Evolutionary conservation across 345 rosid species (phyloP), one percentile per base, ranked within the genome.

Genomic region (Erucastrum elatum): DNA sequence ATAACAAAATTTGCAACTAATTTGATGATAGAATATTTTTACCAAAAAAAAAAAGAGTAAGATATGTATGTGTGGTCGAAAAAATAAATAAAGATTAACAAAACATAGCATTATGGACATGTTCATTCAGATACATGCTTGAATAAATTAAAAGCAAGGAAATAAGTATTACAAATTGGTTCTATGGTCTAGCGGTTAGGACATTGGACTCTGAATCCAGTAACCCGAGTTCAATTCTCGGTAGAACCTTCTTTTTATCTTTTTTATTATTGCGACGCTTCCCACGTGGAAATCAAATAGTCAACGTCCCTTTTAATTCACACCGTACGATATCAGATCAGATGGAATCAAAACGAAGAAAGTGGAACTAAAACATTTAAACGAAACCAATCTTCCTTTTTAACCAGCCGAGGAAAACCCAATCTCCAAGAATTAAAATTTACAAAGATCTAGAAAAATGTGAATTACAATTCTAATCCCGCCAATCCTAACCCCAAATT

Each of bases 161-260:
- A 21, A 1, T 21, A 21, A 21, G 10, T 12, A 46, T 12, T 12
- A n/a, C 7, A 49, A 49, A 4, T 0, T 44, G 92, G 91, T 87
- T 84, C 90, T 85, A 89, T 90, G 91, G 92, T 88, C 96, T 88
- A 90, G 96, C 81, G 91, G 95, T 89, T 62, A 89, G 96, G 94
- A 87, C 94, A 88, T 88, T 85, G 90, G 94, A 89, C 92, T 86
- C 91, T 92, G 91, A 90, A 90, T 92, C 91, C 90, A 87, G 89
- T 90, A 92, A 88, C 94, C 92, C 94, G 90, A 89, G 89, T 89
- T 90, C 94, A 87, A 90, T 68, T 89, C 88, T 90, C 90, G 88
- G 92, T 90, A 84, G 91, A 85, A 90, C 94, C 92, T 90, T 0
- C 0, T 0, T 37, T 12, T 29, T 31, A 12, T 8, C 13, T 2